Evolutionary conservation across 2,329 filamentous ascomycete species (phyloP).

Genomic region (Didymella pomorum): DNA sequence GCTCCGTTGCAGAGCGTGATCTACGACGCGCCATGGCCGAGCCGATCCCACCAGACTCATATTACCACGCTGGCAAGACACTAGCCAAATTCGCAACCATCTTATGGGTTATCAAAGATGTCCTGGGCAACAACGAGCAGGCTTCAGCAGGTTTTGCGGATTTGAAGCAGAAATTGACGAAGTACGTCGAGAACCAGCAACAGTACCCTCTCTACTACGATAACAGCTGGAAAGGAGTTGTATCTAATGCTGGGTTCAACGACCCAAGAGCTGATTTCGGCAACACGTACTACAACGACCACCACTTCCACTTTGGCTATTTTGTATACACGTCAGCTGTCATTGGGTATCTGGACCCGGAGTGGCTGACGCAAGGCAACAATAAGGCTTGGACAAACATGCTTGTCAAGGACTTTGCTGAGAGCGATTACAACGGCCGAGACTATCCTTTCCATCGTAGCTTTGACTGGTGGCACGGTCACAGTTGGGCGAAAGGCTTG

Average conservation of each 20-base stretch:
- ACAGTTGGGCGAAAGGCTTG: constrained; percentile 89
- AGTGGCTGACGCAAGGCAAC: constrained; percentile 67
- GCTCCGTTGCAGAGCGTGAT: constrained; percentile 72
- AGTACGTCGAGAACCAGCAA: constrained; percentile 57
- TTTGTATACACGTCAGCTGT: constrained; percentile 87
- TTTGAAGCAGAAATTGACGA: constrained; percentile 56
- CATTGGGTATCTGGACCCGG: constrained; percentile 78
- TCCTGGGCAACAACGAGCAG: constrained; percentile 64
- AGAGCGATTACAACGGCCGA: constrained; percentile 71
- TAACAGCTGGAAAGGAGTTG: constrained; percentile 77
- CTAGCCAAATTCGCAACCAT: constrained; percentile 54
- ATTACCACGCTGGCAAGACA: constrained; percentile 86
- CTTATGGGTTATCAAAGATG: constrained; percentile 58
- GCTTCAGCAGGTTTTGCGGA: constrained; percentile 59
- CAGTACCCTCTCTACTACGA: constrained; percentile 64
- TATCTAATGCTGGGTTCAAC: constrained; percentile 78
- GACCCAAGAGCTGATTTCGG: constrained; percentile 83
- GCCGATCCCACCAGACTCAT: constrained; percentile 79
- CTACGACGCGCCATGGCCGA: constrained; percentile 76
- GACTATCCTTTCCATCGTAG: constrained; percentile 79
- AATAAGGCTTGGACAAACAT: constrained; percentile 85
- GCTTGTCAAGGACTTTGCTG: constrained; percentile 83
- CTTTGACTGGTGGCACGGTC: constrained; percentile 95
- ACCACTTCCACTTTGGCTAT: constrained; percentile 77
- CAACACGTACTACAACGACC: constrained; percentile 77